Evolutionary conservation across 768 basidiomycete genomes (phyloP).

Genomic region (Mycena sanguinolenta): DNA sequence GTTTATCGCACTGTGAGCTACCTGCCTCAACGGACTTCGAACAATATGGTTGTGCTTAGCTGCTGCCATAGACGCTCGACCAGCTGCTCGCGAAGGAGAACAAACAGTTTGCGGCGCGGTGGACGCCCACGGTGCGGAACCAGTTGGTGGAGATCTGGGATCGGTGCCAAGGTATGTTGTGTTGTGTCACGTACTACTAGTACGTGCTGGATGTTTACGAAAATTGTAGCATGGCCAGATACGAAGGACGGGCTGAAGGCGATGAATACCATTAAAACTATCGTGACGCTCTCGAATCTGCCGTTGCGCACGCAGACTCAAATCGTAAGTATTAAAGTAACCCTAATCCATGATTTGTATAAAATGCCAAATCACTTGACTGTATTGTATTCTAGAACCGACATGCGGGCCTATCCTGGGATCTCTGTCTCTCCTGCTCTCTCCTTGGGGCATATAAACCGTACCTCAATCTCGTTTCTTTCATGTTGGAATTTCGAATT

Average conservation of each 20-base stretch:
- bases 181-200: background rate
- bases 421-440: conserved; percentile 31
- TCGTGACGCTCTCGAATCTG: conserved; percentile 31
- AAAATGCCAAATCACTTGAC: too few relatives aligned
- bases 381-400: conserved; percentile 12
- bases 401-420: conserved; percentile 35
- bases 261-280: conserved; percentile 32
- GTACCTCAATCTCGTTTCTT: background rate
- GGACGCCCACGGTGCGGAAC: conserved; percentile 29
- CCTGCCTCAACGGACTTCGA: background rate
- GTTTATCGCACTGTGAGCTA: conserved; percentile 30
- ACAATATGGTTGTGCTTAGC: background rate
- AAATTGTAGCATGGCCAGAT: conserved; percentile 29
- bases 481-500: too few relatives aligned
- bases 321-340: conserved; percentile 20
- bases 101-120: conserved; percentile 1
- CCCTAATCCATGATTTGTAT: too few relatives aligned
- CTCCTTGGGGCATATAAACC: conserved; percentile 27
- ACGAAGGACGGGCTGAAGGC: conserved; percentile 27
- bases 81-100: conserved; percentile 23
- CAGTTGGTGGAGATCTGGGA: conserved; percentile 33
- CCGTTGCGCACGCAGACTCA: conserved; percentile 30
- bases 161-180: conserved; percentile 15
- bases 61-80: conserved; percentile 32
- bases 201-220: background rate